Conservation (phyloP, 441 rosid genomes). For the Manihot esculenta region DNA sequence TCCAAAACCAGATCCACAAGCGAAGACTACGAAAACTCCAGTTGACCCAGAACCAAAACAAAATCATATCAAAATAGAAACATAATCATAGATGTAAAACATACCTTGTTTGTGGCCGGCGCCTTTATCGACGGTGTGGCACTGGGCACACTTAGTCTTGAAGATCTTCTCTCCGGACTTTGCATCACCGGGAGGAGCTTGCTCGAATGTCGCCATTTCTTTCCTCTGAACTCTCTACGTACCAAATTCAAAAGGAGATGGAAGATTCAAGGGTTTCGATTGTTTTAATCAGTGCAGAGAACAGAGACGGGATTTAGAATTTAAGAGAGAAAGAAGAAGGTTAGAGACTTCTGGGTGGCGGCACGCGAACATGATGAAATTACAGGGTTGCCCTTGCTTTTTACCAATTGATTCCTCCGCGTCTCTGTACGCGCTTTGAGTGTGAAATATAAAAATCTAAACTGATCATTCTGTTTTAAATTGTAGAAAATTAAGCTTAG, state of each 20-base stretch:
- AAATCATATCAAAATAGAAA: not conserved
- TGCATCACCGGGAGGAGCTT: slow-evolving; percentile 68
- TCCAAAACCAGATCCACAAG: not conserved
- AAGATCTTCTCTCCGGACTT: slow-evolving; percentile 78
- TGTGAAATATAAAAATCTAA: too few relatives aligned
- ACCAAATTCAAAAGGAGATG: too few relatives aligned
- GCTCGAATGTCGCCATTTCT: slow-evolving; percentile 63
- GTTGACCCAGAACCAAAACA: too few relatives aligned
- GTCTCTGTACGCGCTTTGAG: too few relatives aligned
- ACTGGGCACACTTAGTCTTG: slow-evolving; percentile 83
- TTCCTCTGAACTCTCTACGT: not conserved
- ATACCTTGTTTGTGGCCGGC: slow-evolving; percentile 92
- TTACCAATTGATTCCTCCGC: not conserved
- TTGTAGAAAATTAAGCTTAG: too few relatives aligned
- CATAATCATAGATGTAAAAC: not conserved
- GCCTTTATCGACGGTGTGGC: slow-evolving; percentile 83
- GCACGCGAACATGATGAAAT: not conserved
- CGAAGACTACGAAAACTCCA: too few relatives aligned
- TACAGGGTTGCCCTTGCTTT: not conserved
- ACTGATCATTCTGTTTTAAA: too few relatives aligned
- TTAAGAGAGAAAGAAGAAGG: not conserved
- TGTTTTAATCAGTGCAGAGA: not conserved
- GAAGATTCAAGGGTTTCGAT: too few relatives aligned
- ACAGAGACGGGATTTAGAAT: not conserved
- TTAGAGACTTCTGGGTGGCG: not conserved